Base-by-base conservation (phyloP, 1,284 basidiomycete genomes). In the Ustilago trichophora region DNA sequence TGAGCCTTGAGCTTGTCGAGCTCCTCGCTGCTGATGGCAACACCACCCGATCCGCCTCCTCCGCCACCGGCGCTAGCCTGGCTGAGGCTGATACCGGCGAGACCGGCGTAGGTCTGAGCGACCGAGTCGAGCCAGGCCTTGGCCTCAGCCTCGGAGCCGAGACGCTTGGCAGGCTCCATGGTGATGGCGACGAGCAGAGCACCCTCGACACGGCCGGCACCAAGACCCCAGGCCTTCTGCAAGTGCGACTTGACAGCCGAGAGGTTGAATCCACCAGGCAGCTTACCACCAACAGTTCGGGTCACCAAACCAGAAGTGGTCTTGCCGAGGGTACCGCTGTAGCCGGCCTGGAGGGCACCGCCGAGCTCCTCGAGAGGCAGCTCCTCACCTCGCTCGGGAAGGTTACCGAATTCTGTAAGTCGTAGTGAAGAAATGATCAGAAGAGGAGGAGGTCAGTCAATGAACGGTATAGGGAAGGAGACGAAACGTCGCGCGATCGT, bases 181-280 rank as follows among this genome's bases (percentile, higher is more conserved):
- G 92, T 93, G 13, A 92, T 89, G 72, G 89, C 93, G 59, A 97
- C 86, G 42, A 98, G 87, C 48, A 98, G 87, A 16, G 93, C 92
- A 31, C 87, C 90, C 72, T 98, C 95, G 13, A 91, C 88, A 55
- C 95, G 91, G 33, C 87, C 86, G 9, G 94, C 85, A 22, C 95
- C 96, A 16, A 98, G 85, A 62, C 95, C 95, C 94, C 93, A 78
- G 1, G 66, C 67, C 57, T 77, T 77, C 47, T 73, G 60, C 22
- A 78, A 56, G 60, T 78, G 74, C 5, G 87, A 83, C 83, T 96
- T 95, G 82, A 94, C 92, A n/a, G 91, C 87, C 4, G 94, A 92
- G 22, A 91, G 85, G 82, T 97, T 97, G 88, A 98, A 98, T 25
- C 95, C 95, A 84, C 96, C 96, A 33, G 96, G 96, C 90, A 98